Base-by-base conservation (phyloP, 306 rosid species). In the Cicer bijugum region DNA sequence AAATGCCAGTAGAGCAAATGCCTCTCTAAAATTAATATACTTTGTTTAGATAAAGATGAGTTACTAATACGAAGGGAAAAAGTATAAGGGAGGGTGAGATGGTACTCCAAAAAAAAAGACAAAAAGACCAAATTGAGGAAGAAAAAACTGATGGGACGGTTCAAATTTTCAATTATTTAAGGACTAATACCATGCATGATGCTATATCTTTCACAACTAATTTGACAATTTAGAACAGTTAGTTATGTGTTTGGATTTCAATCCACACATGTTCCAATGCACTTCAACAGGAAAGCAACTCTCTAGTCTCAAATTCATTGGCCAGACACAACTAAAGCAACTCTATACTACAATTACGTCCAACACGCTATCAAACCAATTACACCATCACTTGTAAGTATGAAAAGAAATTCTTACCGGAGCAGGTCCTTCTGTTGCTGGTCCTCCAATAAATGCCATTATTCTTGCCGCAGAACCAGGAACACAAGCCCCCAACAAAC, bases 401-500 rank as follows among this genome's bases (percentile, higher is more conserved):
- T 71, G 58, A 79, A 12, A 12, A 74, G 56, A 50, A 80, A 45
- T 77, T 55, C 97, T 91, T 88, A 94, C 99, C 68, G 99, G 84
- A 53, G 91, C 99, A 23, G 89, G 88, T 59, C 97, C 99, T 86
- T 94, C 97, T 0, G 97, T 94, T 1, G 99, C 88, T 0, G 99
- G 99, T 68, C 99, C 99, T 3, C 99, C 99, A 64, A 90, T 86
- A 67, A 94, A 94, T 0, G 99, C 97, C 90, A 94, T 87, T 51
- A 91, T 94, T 67, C 99, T 88, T 3, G 97, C 99, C 0, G 93
- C 96, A 1, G 96, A 86, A 51, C 99, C 99, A 15, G 99, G 99
- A 69, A 94, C 97, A 47, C 99, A 94, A 0, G 90, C 96, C 79
- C 99, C 99, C 71, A 94, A 79, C 89, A 94, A 86, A 86, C 96